Percentiles rank a stretch among this genome's conserved stretches.
Evolutionary conservation across 1,284 basidiomycete genomes (phyloP).

Genomic region (Puccinia hordei): DNA sequence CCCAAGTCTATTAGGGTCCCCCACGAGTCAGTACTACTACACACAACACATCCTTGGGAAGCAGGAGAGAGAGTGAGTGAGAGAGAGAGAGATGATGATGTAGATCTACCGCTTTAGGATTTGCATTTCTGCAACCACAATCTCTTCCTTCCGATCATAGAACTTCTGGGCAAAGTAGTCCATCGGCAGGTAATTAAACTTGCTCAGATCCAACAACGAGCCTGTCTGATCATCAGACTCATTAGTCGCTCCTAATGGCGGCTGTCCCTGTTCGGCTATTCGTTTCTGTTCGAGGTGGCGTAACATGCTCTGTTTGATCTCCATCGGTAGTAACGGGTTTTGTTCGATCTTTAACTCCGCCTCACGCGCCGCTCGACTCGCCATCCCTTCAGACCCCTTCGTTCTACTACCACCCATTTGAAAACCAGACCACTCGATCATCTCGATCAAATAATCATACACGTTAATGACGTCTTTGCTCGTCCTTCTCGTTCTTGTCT

Average conservation of each 20-base stretch:
- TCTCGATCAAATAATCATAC: constrained; percentile 72
- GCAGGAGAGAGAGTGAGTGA: background rate
- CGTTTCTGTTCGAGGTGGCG: constrained; percentile 63
- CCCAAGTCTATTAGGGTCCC: constrained; percentile 54
- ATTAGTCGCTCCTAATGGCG: constrained; percentile 39
- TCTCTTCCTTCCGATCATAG: constrained; percentile 82
- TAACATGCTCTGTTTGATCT: constrained; percentile 42
- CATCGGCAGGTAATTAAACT: constrained; percentile 78
- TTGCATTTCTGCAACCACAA: constrained; percentile 96
- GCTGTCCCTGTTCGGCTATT: constrained; percentile 31
- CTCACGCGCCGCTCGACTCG: constrained; percentile 1
- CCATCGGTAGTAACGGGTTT: constrained; percentile 37
- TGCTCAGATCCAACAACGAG: constrained; percentile 55
- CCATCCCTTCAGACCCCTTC: background rate
- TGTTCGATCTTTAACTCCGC: constrained; percentile 34
- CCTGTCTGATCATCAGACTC: constrained; percentile 52
- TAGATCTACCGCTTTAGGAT: constrained; percentile 73
- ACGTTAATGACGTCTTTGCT: constrained; percentile 96
- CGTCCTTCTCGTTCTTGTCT: too few relatives aligned
- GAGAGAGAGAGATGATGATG: too few relatives aligned
- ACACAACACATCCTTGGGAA: background rate
- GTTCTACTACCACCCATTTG: background rate
- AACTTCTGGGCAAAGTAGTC: constrained; percentile 79
- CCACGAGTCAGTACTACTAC: constrained; percentile 32
- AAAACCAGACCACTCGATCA: constrained; percentile 35